Evolutionary conservation across 192 early-diverging fungal genomes (phyloP).

Genomic region (Linnemannia schmuckeri): DNA sequence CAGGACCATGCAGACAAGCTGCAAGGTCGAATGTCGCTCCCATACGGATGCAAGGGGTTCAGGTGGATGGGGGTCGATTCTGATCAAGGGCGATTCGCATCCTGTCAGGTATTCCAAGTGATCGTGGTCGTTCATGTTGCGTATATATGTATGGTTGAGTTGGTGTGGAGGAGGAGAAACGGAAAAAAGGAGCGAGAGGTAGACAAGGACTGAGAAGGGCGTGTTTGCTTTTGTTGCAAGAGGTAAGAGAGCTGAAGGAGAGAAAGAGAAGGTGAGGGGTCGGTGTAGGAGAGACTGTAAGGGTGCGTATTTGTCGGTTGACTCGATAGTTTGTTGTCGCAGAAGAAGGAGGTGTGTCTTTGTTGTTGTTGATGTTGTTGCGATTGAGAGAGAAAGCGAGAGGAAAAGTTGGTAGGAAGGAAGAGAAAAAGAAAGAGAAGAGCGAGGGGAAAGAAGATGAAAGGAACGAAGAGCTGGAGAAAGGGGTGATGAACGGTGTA

Average conservation of each 20-base stretch:
- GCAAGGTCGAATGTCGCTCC: conserved; percentile 51
- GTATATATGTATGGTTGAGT: not conserved
- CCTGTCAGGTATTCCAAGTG: conserved; percentile 11
- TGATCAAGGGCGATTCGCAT: conserved; percentile 6
- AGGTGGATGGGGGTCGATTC: not conserved
- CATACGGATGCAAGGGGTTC: conserved; percentile 44
- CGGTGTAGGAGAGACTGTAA: not conserved
- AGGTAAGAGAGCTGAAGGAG: conserved; percentile 1
- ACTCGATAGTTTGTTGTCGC: not conserved
- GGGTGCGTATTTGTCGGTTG: too few species aligned
- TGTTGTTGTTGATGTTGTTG: too few species aligned
- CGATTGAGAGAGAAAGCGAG: too few species aligned
- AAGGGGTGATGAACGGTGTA: not conserved
- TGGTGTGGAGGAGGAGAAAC: not conserved
- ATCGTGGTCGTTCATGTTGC: conserved; percentile 9
- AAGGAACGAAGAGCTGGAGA: not conserved
- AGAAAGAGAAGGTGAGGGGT: not conserved
- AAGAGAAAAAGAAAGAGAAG: not conserved
- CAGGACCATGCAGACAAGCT: conserved; percentile 54
- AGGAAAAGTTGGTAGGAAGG: too few species aligned
- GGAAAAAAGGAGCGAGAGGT: not conserved
- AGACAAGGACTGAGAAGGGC: not conserved
- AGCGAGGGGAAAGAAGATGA: not conserved
- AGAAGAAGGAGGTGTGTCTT: not conserved
- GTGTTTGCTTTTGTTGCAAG: not conserved